Evolutionary conservation across 169 alveolate genomes (phyloP).

Genomic region (Plasmodium ovale): DNA sequence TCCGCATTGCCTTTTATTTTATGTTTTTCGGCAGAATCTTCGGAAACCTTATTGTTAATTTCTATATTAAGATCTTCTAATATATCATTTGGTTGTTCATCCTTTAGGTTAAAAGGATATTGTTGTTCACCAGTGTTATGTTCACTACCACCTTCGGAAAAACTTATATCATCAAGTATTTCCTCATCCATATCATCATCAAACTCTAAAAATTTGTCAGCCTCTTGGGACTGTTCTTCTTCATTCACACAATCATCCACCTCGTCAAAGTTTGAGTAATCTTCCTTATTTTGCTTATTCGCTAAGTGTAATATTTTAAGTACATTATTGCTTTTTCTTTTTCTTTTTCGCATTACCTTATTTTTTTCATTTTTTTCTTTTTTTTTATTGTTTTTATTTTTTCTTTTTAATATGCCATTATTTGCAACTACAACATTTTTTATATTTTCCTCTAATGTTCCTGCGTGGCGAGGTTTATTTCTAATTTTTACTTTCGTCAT

Average conservation of each 20-base stretch:
- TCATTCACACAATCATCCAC: constrained; percentile 2
- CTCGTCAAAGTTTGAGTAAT: constrained; percentile 36
- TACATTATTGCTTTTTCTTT: constrained; percentile 16
- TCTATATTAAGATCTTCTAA: constrained; percentile 54
- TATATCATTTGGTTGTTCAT: constrained; percentile 19
- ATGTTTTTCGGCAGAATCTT: constrained; percentile 14
- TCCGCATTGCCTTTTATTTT: background rate
- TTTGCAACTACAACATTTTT: constrained; percentile 35
- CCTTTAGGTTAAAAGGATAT: background rate
- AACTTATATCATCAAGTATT: background rate
- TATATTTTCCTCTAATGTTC: constrained; percentile 47
- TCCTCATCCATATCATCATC: constrained; percentile 70
- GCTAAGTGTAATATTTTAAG: constrained; percentile 46
- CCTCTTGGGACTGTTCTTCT: constrained; percentile 14
- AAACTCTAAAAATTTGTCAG: constrained; percentile 54
- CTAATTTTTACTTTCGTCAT: constrained; percentile 40
- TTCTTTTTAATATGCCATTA: constrained; percentile 30
- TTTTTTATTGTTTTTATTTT: constrained; percentile 19
- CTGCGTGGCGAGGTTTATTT: constrained; percentile 23
- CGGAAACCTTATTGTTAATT: constrained; percentile 49
- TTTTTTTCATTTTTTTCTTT: constrained; percentile 4
- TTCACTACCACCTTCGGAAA: background rate
- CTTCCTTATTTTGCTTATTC: constrained; percentile 57
- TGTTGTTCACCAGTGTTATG: constrained; percentile 25
- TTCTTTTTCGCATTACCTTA: constrained; percentile 6